Evolutionary conservation across 2,329 filamentous ascomycete species (phyloP), one percentile per base, ranked within the genome.

Genomic region (Drechslerella stenobrocha): DNA sequence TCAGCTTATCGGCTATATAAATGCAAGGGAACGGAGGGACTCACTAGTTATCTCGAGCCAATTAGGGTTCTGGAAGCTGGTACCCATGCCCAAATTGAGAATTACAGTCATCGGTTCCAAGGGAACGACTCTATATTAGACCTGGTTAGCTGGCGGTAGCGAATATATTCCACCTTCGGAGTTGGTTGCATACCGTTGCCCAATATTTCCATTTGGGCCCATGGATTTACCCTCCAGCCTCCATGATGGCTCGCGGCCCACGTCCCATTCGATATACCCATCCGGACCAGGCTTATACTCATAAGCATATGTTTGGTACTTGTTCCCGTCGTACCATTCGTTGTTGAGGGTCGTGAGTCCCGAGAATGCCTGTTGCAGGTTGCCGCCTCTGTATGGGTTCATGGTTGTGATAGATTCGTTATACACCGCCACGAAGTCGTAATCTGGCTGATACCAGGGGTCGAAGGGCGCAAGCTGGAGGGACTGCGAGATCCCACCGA

Each of bases 381-480:
- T 80, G 0, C 81, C 81, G 15, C 82, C 81, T 24, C 77, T 78
- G 70, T 82, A 84, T 1, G 75, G 75, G 66, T 84, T 84, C 60
- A 81, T 77, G 9, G 75, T 75, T 13, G 79, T 81, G 30, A 79
- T 74, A 3, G 77, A 75, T 66, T 79, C 78, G 70, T 82, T 77
- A 1, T 80, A 81, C 18, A 80, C 81, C 13, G 79, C 77, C 60
- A 81, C 77, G 70, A 78, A 83, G 15, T 87, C 81, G 70, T 81
- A 81, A 72, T 87, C 80, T 6, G 85, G 84, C 76, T 84, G 82
- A 73, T 87, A 88, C 80, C 82, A 87, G 85, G 70, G 52, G 46
- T 77, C 76, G 35, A 77, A 77, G 0, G 76, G 76, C 1, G 76
- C 76, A 6, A 77, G 73, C 59, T 77, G 76, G n/a, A 73, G 72